Conservation (phyloP, 805 yeast species). For the Yarrowia porcina region DNA sequence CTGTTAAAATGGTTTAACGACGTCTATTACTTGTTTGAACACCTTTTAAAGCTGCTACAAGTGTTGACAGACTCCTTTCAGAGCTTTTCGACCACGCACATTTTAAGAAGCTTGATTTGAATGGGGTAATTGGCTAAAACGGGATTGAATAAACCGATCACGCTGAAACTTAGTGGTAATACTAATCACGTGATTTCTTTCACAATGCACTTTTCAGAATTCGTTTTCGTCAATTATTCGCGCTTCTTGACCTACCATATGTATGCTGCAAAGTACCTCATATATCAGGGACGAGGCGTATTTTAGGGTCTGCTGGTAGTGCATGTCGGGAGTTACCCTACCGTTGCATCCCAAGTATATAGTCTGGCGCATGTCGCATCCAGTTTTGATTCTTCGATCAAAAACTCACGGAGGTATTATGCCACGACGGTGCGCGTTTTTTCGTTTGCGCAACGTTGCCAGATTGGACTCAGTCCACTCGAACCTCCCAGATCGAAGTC, state of each 20-base stretch:
- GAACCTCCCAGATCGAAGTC: conserved; percentile 24
- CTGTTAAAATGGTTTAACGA: no score
- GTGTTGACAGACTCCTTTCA: no score
- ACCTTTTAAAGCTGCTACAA: no score
- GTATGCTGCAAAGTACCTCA: not conserved
- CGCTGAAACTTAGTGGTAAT: no score
- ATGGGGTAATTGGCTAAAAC: no score
- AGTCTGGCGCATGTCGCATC: not conserved
- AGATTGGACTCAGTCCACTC: conserved; percentile 25
- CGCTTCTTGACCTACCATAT: not conserved
- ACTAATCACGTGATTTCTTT: no score
- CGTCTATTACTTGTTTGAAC: no score
- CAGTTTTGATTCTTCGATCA: conserved; percentile 20
- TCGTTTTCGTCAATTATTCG: not conserved
- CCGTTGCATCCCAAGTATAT: not conserved
- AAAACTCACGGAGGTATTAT: conserved; percentile 26
- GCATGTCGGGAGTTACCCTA: conserved; percentile 13
- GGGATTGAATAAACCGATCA: no score
- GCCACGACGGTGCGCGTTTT: conserved; percentile 25
- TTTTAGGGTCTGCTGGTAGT: not conserved
- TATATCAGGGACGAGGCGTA: not conserved
- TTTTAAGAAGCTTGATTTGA: no score
- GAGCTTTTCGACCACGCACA: no score
- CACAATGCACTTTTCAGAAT: no score
- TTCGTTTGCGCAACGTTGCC: conserved; percentile 22